Percentiles rank a stretch among this genome's conserved stretches.
Evolutionary conservation across 495 filamentous ascomycete genomes (phyloP).

Genomic region (Annulohypoxylon bovei): DNA sequence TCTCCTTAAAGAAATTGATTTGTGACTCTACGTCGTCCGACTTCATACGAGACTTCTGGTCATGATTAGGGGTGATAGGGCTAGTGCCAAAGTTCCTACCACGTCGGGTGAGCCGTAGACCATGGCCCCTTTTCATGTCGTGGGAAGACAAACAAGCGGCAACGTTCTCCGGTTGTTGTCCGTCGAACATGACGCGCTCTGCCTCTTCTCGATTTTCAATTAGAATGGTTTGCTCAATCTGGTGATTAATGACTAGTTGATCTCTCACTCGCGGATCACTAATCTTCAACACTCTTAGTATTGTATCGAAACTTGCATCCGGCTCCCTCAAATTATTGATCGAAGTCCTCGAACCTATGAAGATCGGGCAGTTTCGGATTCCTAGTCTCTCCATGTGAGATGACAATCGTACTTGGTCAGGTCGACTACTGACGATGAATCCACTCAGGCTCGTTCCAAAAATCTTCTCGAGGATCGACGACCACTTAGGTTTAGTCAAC

Average conservation of each 20-base stretch:
- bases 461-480: constrained; percentile 78
- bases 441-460: constrained; percentile 71
- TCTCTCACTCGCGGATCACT: constrained; percentile 80
- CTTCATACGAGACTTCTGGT: constrained; percentile 75
- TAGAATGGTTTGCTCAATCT: constrained; percentile 85
- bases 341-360: constrained; percentile 68
- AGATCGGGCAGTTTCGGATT: constrained; percentile 65
- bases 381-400: constrained; percentile 68
- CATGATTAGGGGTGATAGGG: constrained; percentile 44
- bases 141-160: constrained; percentile 73
- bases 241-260: constrained; percentile 82
- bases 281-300: constrained; percentile 81
- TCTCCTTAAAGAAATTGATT: constrained; percentile 47
- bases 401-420: constrained; percentile 71
- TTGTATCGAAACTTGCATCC: constrained; percentile 74
- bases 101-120: constrained; percentile 68
- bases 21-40: constrained; percentile 68
- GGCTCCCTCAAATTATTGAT: constrained; percentile 79
- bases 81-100: constrained; percentile 52
- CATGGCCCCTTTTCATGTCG: constrained; percentile 65
- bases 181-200: constrained; percentile 73
- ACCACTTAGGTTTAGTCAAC: constrained; percentile 83
- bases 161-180: constrained; percentile 71
- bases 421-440: constrained; percentile 82
- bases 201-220: constrained; percentile 74